A percentile compares a stretch with the other conserved stretches of the same genome.
phyloP scores from a whole-genome alignment of 1,284 basidiomycete species.

The Peniophora sp. region DNA sequence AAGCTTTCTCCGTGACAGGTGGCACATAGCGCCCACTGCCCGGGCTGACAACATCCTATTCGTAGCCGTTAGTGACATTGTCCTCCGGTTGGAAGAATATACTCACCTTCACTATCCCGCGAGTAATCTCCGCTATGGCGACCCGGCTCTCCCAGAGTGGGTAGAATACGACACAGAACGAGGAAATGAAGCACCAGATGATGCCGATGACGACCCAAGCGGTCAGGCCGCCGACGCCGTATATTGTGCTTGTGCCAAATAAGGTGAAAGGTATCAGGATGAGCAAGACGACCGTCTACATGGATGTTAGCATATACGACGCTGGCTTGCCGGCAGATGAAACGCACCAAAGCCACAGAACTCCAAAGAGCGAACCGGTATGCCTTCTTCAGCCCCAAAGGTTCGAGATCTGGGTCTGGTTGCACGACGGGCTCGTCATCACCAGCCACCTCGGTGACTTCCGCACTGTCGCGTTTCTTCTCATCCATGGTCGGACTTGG shows the following conservation, averaged over 20 bases:
- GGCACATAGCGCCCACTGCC: slow-evolving; percentile 39
- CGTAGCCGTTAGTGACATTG: neutral
- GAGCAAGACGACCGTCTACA: slow-evolving; percentile 55
- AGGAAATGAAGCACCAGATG: slow-evolving; percentile 74
- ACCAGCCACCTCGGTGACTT: slow-evolving; percentile 21
- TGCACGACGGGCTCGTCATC: slow-evolving; percentile 27
- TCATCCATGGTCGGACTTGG: slow-evolving; percentile 17
- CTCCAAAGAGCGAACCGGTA: slow-evolving; percentile 72
- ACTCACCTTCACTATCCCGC: slow-evolving; percentile 57
- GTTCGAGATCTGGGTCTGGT: slow-evolving; percentile 54
- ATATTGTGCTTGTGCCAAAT: slow-evolving; percentile 75
- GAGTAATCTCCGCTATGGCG: slow-evolving; percentile 50
- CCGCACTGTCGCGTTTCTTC: slow-evolving; percentile 22
- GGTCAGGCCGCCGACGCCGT: slow-evolving; percentile 57
- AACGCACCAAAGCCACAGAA: slow-evolving; percentile 57
- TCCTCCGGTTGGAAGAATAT: neutral
- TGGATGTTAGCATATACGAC: neutral
- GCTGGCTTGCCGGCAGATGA: neutral
- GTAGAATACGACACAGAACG: slow-evolving; percentile 72
- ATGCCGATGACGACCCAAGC: slow-evolving; percentile 78
- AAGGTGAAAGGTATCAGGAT: slow-evolving; percentile 76
- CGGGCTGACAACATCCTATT: slow-evolving; percentile 29
- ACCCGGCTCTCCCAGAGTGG: slow-evolving; percentile 78
- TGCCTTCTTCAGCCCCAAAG: slow-evolving; percentile 54
- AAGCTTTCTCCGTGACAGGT: neutral